Evolutionary conservation across 192 early-diverging fungal genomes (phyloP), one percentile per base, ranked within the genome.

Genomic region (Tieghemiomyces parasiticus): DNA sequence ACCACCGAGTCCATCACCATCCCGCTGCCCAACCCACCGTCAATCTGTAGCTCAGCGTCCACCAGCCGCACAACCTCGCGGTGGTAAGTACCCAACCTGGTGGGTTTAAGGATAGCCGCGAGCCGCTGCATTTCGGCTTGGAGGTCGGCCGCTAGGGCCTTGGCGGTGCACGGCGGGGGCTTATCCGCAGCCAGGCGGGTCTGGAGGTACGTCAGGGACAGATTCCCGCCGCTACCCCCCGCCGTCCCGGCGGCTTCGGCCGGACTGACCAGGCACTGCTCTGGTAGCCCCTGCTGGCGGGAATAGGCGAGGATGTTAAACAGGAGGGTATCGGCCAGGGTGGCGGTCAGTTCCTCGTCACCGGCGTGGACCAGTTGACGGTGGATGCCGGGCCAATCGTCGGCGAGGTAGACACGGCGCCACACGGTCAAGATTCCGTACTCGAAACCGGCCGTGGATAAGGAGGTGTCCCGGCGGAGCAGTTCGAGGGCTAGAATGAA

Each of bases 401-500:
- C 55, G 34, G 3, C 33, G 16, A 58, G n/a, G 22, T 20, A 58
- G 32, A 58, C 55, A 20, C 33, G 55, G 19, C 55, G 55, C 55
- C 55, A 58, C 1, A 58, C 35, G 9, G 35, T n/a, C n/a, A 19
- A 16, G n/a, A 58, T 19, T 6, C 32, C 31, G 33, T 35, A 58
- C 2, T 58, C 35, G n/a, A 34, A 28, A 31, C 34, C 55, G 4
- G 34, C 33, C 1, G 4, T 38, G 16, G 55, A 35, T 9, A 58
- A 38, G 30, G 16, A 2, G 19, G n/a, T 19, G 32, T 22, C 22
- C 33, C 35, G 55, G 24, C 55, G 30, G 35, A 58, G 19, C 19
- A 58, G 33, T 35, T 58, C 55, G 33, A 58, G 33, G n/a, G 55
- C 55, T 35, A 58, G n/a, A 12, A 24, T n/a, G 32, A 58, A 58